phyloP scores from a whole-genome alignment of 441 rosid genomes.

The Theobroma grandiflorum region DNA sequence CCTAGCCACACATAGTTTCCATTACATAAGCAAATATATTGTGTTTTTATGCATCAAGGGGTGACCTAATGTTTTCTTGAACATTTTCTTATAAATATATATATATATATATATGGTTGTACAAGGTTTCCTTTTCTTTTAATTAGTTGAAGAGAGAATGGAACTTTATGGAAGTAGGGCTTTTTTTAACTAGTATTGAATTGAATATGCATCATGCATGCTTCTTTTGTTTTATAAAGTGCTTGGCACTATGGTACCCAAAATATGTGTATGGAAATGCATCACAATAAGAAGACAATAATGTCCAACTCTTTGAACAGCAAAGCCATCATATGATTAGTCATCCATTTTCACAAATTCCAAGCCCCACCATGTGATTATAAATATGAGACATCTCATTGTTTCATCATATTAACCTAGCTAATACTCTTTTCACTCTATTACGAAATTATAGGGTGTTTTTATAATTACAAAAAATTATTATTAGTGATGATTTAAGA shows the following conservation, averaged over 20 bases:
- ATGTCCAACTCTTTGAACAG: neutral
- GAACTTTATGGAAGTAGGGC: neutral
- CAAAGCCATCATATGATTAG: neutral
- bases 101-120: no score
- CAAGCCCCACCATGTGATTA: slow-evolving; percentile 28
- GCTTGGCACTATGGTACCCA: slow-evolving; percentile 18
- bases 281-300: slow-evolving; percentile 21
- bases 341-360: neutral
- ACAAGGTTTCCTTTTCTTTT: neutral
- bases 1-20: neutral
- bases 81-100: neutral
- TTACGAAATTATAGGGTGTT: neutral
- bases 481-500: no score
- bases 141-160: neutral
- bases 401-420: neutral
- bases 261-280: slow-evolving; percentile 2
- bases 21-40: neutral
- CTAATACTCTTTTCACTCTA: neutral
- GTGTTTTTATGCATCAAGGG: neutral
- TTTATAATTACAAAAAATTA: no score
- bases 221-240: slow-evolving; percentile 1
- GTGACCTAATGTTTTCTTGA: neutral
- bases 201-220: neutral
- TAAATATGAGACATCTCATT: neutral
- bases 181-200: neutral